Evolutionary conservation across 768 basidiomycete genomes (phyloP).

Genomic region (Candolleomyces eurysporus): DNA sequence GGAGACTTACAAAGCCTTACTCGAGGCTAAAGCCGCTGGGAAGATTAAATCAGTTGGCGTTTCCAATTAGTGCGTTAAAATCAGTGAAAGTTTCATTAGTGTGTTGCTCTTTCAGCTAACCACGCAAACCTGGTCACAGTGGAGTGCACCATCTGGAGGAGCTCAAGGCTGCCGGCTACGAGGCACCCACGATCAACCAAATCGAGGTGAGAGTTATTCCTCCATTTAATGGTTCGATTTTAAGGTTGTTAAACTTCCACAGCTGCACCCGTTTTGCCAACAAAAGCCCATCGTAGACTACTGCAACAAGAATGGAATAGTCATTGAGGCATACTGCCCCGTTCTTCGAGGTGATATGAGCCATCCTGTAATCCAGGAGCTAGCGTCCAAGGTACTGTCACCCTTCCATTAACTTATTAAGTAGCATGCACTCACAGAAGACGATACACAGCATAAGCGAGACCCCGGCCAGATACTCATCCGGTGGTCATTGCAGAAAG

Average conservation of each 20-base stretch:
- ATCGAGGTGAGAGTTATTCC: constrained; percentile 53
- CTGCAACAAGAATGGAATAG: constrained; percentile 57
- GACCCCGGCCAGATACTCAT: constrained; percentile 79
- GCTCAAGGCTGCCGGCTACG: constrained; percentile 58
- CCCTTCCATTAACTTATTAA: not conserved
- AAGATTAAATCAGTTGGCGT: constrained; percentile 77
- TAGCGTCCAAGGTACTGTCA: constrained; percentile 57
- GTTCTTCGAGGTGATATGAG: constrained; percentile 62
- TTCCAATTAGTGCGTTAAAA: constrained; percentile 68
- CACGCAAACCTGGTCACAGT: constrained; percentile 31
- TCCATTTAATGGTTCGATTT: not conserved
- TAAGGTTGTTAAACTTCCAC: not conserved
- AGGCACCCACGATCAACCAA: constrained; percentile 75
- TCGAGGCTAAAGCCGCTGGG: constrained; percentile 59
- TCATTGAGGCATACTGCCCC: constrained; percentile 76
- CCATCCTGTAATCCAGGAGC: constrained; percentile 47
- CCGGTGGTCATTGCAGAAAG: constrained; percentile 87
- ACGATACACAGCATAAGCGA: constrained; percentile 44
- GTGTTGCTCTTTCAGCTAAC: not conserved
- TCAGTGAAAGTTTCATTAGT: not conserved
- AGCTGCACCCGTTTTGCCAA: constrained; percentile 84
- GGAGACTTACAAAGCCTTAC: constrained; percentile 68
- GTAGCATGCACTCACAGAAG: not conserved
- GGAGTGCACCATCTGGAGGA: constrained; percentile 73
- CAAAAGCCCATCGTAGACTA: constrained; percentile 77